Conservation (phyloP, 441 rosid species). For the Aquilaria agallochum region DNA sequence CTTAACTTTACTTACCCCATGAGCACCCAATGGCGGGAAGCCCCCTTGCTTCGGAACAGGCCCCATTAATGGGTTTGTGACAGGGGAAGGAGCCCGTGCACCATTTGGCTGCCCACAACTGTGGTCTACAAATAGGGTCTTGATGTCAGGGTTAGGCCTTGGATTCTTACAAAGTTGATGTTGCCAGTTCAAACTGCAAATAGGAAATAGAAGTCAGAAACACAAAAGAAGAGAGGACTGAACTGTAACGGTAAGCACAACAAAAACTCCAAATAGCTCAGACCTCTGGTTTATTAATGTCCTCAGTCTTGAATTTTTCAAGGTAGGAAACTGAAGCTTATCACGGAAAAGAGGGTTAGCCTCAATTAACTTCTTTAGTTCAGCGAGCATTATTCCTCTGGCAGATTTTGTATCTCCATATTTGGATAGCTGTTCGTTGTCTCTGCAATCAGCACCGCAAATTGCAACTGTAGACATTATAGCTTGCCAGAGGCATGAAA, state of each 20-base stretch:
- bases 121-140: conserved; percentile 64
- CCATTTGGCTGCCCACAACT: conserved; percentile 53
- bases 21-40: conserved; percentile 56
- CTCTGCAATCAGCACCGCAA: conserved; percentile 29
- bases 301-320: conserved; percentile 75
- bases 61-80: conserved; percentile 44
- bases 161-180: conserved; percentile 81
- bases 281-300: conserved; percentile 92
- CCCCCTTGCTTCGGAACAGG: conserved; percentile 53
- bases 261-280: neutral
- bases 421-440: conserved; percentile 92
- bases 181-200: conserved; percentile 69
- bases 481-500: no score
- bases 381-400: conserved; percentile 74
- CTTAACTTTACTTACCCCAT: conserved; percentile 35
- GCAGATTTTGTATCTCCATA: conserved; percentile 94
- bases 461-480: neutral
- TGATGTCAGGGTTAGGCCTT: conserved; percentile 63
- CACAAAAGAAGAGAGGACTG: neutral
- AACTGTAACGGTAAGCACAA: neutral
- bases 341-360: conserved; percentile 60
- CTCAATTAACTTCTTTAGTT: conserved; percentile 49
- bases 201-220: no score
- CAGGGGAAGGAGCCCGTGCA: conserved; percentile 50
- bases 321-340: conserved; percentile 67